Percentiles rank a stretch among this genome's conserved stretches.
Conservation (phyloP, 805 yeast species). For the Starmerella floris region DNA sequence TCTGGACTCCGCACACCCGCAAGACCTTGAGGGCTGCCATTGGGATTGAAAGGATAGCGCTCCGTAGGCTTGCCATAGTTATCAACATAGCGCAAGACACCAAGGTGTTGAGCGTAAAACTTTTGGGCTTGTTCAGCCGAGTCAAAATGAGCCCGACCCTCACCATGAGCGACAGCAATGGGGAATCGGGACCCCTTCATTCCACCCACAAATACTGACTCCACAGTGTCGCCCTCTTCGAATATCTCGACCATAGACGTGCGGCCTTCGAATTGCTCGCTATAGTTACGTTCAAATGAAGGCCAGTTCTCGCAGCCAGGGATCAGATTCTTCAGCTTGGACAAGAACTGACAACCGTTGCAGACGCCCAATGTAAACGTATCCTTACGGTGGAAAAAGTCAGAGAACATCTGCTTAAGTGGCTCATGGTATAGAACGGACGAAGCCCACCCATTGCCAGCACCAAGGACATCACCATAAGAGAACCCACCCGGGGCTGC, state of each 20-base stretch:
- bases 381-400: slow-evolving; percentile 75
- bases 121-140: slow-evolving; percentile 33
- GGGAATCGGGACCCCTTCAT: slow-evolving; percentile 93
- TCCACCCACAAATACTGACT: slow-evolving; percentile 60
- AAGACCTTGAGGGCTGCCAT: slow-evolving; percentile 87
- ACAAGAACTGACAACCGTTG: slow-evolving; percentile 94
- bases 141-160: slow-evolving; percentile 76
- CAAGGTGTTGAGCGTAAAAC: slow-evolving; percentile 39
- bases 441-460: slow-evolving; percentile 98
- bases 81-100: slow-evolving; percentile 71
- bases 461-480: slow-evolving; percentile 96
- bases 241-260: slow-evolving; percentile 73
- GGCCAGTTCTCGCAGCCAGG: slow-evolving; percentile 98
- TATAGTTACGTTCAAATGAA: slow-evolving; percentile 71
- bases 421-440: slow-evolving; percentile 74
- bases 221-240: slow-evolving; percentile 11
- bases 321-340: slow-evolving; percentile 69
- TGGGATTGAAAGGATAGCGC: slow-evolving; percentile 86
- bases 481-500: slow-evolving; percentile 99
- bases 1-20: slow-evolving; percentile 82
- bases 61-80: slow-evolving; percentile 78
- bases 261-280: slow-evolving; percentile 96
- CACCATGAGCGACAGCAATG: slow-evolving; percentile 97
- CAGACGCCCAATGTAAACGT: slow-evolving; percentile 97
- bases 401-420: slow-evolving; percentile 61